phyloP scores from a whole-genome alignment of 345 rosid genomes.

The Diplotaxis tenuifolia region DNA sequence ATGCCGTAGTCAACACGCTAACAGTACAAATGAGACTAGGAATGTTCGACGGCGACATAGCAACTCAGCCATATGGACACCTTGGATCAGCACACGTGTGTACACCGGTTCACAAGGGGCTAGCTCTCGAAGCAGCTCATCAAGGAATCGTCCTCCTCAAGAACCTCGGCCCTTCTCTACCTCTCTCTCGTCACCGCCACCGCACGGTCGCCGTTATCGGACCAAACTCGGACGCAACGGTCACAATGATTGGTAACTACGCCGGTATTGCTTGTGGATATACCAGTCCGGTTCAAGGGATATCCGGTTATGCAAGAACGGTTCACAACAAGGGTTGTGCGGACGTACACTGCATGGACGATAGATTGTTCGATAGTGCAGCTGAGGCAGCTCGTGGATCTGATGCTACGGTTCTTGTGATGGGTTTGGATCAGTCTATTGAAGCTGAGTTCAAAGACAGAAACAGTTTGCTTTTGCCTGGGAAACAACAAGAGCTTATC shows the following conservation, averaged over 20 bases:
- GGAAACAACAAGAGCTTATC: conserved; percentile 72
- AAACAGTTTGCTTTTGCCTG: conserved; percentile 63
- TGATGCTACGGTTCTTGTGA: conserved; percentile 69
- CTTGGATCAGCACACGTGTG: conserved; percentile 77
- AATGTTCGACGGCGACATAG: conserved; percentile 74
- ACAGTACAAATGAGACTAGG: conserved; percentile 92
- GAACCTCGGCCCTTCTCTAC: conserved; percentile 60
- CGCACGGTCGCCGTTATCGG: conserved; percentile 74
- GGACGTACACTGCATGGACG: conserved; percentile 57
- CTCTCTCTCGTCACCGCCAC: conserved; percentile 53
- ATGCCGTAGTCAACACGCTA: conserved; percentile 62
- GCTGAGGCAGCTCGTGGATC: conserved; percentile 50
- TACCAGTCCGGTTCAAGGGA: conserved; percentile 68
- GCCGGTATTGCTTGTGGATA: conserved; percentile 89
- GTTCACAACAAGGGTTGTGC: conserved; percentile 62
- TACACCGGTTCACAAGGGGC: conserved; percentile 65
- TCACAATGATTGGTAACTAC: conserved; percentile 90
- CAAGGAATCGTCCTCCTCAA: conserved; percentile 90
- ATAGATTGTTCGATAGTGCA: conserved; percentile 50
- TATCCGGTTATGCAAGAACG: conserved; percentile 49
- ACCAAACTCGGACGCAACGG: conserved; percentile 71
- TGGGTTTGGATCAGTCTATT: conserved; percentile 88
- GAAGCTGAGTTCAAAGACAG: conserved; percentile 84
- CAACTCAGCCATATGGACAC: conserved; percentile 51
- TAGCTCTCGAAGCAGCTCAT: conserved; percentile 86